Conservation (phyloP, 257 asterid genomes). For the Nicotiana sylvestris region DNA sequence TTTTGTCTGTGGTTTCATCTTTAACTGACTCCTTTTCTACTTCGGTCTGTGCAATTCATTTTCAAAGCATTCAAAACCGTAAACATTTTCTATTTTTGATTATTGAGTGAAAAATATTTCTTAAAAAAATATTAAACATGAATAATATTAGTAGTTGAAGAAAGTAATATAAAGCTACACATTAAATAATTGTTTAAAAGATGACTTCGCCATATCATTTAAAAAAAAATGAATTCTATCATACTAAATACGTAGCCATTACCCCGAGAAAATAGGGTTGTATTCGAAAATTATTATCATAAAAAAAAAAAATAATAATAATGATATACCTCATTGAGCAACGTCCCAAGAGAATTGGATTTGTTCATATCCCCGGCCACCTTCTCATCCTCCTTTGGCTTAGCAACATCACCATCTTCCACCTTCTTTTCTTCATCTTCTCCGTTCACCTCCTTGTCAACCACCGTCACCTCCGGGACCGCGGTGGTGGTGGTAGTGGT, state of each 20-base stretch:
- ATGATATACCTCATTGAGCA: background rate
- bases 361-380: background rate
- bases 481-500: conserved; percentile 15
- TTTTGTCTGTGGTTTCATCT: conserved; percentile 17
- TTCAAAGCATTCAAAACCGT: conserved; percentile 1
- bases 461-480: background rate
- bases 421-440: conserved; percentile 15
- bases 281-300: background rate
- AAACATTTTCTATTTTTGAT: too few species aligned
- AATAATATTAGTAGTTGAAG: too few species aligned
- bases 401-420: conserved; percentile 14
- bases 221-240: too few species aligned
- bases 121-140: too few species aligned
- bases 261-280: too few species aligned
- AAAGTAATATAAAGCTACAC: too few species aligned
- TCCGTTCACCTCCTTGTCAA: background rate
- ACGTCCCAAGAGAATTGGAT: background rate
- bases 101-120: too few species aligned
- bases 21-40: conserved; percentile 17
- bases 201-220: too few species aligned
- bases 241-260: too few species aligned
- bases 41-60: conserved; percentile 8
- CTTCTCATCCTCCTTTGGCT: conserved; percentile 13
- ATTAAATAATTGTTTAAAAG: too few species aligned
- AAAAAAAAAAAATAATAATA: background rate